Conservation (phyloP, 345 rosid genomes). For the Erucastrum elatum region DNA sequence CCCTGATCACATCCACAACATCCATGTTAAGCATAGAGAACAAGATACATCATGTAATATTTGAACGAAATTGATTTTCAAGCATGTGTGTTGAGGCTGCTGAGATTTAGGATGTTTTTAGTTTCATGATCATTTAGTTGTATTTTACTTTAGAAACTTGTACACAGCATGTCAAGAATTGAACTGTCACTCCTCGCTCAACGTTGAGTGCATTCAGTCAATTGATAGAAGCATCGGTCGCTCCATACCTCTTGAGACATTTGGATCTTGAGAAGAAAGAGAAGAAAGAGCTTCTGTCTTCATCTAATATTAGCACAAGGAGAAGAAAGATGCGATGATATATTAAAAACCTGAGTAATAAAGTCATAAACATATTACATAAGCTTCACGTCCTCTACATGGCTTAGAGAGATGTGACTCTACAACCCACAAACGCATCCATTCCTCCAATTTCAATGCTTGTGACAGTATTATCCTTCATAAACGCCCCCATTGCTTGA, state of each 20-base stretch:
- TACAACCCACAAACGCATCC: background rate
- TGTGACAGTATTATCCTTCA: background rate
- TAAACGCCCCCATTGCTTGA: background rate
- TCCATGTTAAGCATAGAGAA: too few species aligned
- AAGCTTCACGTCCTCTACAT: background rate
- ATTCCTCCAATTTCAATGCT: too few species aligned
- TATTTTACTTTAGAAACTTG: background rate
- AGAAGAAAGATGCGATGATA: too few species aligned
- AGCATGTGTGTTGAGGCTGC: background rate
- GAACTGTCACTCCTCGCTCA: background rate
- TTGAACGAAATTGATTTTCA: too few species aligned
- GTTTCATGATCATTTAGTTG: background rate
- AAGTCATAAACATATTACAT: background rate
- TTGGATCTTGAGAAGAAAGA: background rate
- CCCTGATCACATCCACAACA: too few species aligned
- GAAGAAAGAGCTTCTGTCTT: too few species aligned
- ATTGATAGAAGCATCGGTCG: background rate
- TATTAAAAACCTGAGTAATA: too few species aligned
- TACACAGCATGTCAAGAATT: background rate
- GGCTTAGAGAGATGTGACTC: background rate
- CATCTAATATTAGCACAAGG: too few species aligned
- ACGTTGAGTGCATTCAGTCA: background rate
- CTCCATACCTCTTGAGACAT: background rate
- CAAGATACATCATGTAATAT: too few species aligned
- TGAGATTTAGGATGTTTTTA: background rate